Conservation (phyloP, 495 filamentous ascomycete genomes). For the Aspergillus carlsbadensis region DNA sequence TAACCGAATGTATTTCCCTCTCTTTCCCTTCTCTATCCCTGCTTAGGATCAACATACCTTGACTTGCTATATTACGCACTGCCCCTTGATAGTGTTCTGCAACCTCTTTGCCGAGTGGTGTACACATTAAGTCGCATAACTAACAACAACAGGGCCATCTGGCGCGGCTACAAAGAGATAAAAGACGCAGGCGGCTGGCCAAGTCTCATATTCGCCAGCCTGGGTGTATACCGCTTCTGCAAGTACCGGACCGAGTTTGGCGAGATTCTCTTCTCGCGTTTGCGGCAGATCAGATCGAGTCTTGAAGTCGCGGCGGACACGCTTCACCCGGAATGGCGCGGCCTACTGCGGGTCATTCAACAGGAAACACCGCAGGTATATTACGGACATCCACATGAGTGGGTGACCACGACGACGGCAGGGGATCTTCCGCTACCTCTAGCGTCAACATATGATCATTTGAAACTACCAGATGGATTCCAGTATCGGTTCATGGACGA, state of each 20-base stretch:
- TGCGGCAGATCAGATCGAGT: conserved; percentile 15
- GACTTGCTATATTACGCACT: too few species aligned
- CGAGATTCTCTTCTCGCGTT: conserved; percentile 13
- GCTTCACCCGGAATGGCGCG: conserved; percentile 22
- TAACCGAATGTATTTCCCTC: conserved; percentile 23
- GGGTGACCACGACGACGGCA: conserved; percentile 12
- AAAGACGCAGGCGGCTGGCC: conserved; percentile 26
- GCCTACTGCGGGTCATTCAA: conserved; percentile 16
- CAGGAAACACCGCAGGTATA: conserved; percentile 13
- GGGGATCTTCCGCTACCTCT: conserved; percentile 15
- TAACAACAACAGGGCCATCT: conserved; percentile 16
- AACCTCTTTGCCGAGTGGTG: too few species aligned
- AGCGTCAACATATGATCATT: conserved; percentile 15
- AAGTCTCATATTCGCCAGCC: conserved; percentile 21
- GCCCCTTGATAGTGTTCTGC: too few species aligned
- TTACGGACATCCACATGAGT: conserved; percentile 23
- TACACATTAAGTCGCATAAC: too few species aligned
- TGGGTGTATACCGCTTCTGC: conserved; percentile 24
- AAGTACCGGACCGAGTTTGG: conserved; percentile 24
- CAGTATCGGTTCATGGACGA: conserved; percentile 23
- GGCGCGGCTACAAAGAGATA: conserved; percentile 27
- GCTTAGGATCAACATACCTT: too few species aligned
- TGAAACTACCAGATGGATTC: conserved; percentile 15
- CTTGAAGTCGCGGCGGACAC: conserved; percentile 25
- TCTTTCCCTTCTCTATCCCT: too few species aligned